phyloP scores from a whole-genome alignment of 768 basidiomycete species.

The Psilocybe sp. region DNA sequence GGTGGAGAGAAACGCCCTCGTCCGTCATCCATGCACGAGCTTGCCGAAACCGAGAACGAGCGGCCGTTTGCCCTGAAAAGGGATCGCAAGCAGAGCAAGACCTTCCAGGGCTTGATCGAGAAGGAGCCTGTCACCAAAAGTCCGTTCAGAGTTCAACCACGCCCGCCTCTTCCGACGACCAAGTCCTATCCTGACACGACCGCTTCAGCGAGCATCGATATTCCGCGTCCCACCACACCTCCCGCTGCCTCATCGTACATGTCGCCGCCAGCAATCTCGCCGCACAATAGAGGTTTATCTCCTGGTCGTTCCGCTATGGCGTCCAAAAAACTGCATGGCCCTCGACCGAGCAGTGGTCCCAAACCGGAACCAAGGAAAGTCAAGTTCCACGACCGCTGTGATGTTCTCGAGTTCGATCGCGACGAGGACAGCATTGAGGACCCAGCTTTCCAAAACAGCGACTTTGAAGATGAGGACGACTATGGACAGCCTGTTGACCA shows the following conservation, averaged over 20 bases:
- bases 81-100: slow-evolving; percentile 73
- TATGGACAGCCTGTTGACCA: not conserved
- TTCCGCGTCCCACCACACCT: slow-evolving; percentile 9
- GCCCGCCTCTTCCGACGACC: slow-evolving; percentile 19
- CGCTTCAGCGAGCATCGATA: slow-evolving; percentile 8
- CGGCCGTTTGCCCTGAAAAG: slow-evolving; percentile 68
- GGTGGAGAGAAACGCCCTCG: slow-evolving; percentile 80
- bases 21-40: slow-evolving; percentile 66
- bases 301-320: slow-evolving; percentile 68
- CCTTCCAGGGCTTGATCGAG: slow-evolving; percentile 68
- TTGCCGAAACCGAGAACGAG: slow-evolving; percentile 67
- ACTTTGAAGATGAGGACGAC: slow-evolving; percentile 26
- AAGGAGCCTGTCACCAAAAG: slow-evolving; percentile 81
- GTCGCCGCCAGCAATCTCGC: slow-evolving; percentile 9
- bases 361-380: slow-evolving; percentile 69
- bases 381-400: slow-evolving; percentile 74
- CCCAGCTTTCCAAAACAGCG: slow-evolving; percentile 20
- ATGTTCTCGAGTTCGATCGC: slow-evolving; percentile 77
- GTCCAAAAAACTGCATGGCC: slow-evolving; percentile 73
- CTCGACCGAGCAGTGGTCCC: slow-evolving; percentile 53
- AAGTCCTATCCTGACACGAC: slow-evolving; percentile 24
- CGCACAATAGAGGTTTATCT: slow-evolving; percentile 32
- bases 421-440: slow-evolving; percentile 35
- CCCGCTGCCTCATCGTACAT: slow-evolving; percentile 19
- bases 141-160: slow-evolving; percentile 55